Evolutionary conservation across 108 stramenopile genomes (phyloP).

Genomic region (Conticribra weissflogii): DNA sequence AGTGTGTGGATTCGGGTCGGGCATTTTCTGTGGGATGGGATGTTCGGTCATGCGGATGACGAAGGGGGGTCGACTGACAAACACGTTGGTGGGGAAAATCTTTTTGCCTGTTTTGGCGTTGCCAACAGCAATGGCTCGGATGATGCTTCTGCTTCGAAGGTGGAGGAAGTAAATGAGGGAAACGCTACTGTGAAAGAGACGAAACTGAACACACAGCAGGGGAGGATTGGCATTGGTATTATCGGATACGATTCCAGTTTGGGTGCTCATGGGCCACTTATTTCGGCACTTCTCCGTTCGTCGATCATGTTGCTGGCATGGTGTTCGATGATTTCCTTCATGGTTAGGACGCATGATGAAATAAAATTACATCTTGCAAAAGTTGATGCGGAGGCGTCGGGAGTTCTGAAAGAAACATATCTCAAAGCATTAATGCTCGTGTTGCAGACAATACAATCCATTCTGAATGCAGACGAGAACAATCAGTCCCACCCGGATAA

Average conservation of each 20-base stretch:
- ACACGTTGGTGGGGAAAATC: constrained; percentile 31
- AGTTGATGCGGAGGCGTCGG: background rate
- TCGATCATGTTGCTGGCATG: constrained; percentile 43
- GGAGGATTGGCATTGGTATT: constrained; percentile 41
- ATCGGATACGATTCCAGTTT: constrained; percentile 73
- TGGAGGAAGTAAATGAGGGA: constrained; percentile 3
- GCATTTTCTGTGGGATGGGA: constrained; percentile 20
- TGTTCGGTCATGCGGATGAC: background rate
- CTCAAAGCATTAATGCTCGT: constrained; percentile 2
- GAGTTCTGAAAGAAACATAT: constrained; percentile 6
- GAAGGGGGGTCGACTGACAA: constrained; percentile 1
- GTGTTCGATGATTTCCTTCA: constrained; percentile 40
- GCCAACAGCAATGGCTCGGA: background rate
- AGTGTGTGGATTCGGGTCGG: constrained; percentile 38
- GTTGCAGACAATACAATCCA: constrained; percentile 10
- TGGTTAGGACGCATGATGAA: constrained; percentile 27
- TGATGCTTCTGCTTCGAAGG: background rate
- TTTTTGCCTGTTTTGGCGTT: constrained; percentile 47
- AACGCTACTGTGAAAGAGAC: background rate
- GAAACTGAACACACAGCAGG: background rate
- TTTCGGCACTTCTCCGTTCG: constrained; percentile 43
- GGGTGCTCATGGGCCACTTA: constrained; percentile 67
- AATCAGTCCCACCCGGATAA: background rate
- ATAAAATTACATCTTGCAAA: constrained; percentile 12
- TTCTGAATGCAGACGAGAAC: constrained; percentile 1